These are phyloP conservation scores for Talaromyces sp. DNA, from an alignment of 2,329 filamentous ascomycete species.

Conservation along the genomic window DNA sequence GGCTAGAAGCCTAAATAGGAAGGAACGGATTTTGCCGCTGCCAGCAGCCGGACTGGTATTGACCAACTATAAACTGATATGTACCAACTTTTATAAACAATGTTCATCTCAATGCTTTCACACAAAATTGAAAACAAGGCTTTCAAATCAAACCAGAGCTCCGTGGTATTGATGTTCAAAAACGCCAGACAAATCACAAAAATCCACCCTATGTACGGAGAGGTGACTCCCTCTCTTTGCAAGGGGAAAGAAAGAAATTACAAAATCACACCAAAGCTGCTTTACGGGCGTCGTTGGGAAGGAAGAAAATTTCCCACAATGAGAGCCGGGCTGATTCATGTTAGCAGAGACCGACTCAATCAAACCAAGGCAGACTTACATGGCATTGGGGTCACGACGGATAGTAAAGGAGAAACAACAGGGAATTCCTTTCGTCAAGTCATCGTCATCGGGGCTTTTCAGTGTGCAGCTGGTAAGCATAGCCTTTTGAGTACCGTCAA, in stretches of 20 bases:
- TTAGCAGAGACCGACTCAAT: constrained; percentile 25
- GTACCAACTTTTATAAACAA: not conserved
- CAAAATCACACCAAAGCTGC: not conserved
- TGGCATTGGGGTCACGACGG: constrained; percentile 86
- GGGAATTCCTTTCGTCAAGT: constrained; percentile 68
- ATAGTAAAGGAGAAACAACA: constrained; percentile 99
- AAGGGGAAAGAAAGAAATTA: not conserved
- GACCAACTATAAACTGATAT: not conserved
- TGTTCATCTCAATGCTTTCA: not conserved
- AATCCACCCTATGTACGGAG: not conserved
- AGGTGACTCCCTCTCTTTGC: not conserved
- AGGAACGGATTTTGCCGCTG: not conserved
- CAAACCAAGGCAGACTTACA: constrained; percentile 58
- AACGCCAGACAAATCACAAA: not conserved
- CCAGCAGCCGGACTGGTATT: not conserved
- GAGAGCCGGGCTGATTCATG: constrained; percentile 66
- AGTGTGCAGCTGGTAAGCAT: constrained; percentile 89
- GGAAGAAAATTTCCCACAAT: constrained; percentile 97
- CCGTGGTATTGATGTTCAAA: not conserved
- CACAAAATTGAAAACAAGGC: not conserved
- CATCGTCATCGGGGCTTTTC: constrained; percentile 70
- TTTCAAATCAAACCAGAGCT: not conserved
- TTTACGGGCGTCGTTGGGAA: constrained; percentile 58
- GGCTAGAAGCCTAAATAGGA: not conserved
- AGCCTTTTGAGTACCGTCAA: constrained; percentile 88